Conservation (phyloP, 192 early-diverging fungal genomes). For the Polychytrium aggregatum region DNA sequence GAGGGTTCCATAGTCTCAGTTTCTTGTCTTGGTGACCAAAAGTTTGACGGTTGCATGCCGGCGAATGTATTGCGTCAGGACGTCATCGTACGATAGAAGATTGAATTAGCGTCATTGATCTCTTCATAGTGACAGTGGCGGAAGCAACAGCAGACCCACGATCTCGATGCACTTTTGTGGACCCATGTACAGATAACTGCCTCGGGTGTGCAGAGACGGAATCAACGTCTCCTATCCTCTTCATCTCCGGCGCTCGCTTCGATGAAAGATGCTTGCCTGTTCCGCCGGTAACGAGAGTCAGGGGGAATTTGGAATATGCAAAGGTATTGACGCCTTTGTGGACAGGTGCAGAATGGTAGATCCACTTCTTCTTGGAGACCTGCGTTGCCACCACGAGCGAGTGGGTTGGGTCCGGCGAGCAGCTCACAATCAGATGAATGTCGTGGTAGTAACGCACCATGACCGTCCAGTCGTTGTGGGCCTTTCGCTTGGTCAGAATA, state of each 20-base stretch:
- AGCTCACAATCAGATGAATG: conserved; percentile 29
- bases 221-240: no score
- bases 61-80: no score
- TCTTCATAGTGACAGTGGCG: no score
- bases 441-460: conserved; percentile 37
- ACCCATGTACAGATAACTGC: no score
- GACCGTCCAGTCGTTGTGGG: conserved; percentile 38
- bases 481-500: conserved; percentile 27
- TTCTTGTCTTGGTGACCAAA: conserved; percentile 33
- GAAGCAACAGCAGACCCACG: no score
- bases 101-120: no score
- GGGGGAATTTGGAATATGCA: conserved; percentile 31
- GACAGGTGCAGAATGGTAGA: conserved; percentile 17
- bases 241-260: no score
- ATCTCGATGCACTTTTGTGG: no score
- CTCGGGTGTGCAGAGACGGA: no score
- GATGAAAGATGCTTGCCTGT: conserved; percentile 23
- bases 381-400: conserved; percentile 35
- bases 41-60: no score
- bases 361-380: conserved; percentile 31
- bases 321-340: conserved; percentile 36
- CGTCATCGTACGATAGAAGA: no score
- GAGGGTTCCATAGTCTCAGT: conserved; percentile 43
- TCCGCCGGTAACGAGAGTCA: conserved; percentile 39
- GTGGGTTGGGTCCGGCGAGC: conserved; percentile 32